A percentile compares a stretch with the other conserved stretches of the same genome.
Evolutionary conservation across 2,329 filamentous ascomycete genomes (phyloP).

Genomic region (Monosporascus sp.): DNA sequence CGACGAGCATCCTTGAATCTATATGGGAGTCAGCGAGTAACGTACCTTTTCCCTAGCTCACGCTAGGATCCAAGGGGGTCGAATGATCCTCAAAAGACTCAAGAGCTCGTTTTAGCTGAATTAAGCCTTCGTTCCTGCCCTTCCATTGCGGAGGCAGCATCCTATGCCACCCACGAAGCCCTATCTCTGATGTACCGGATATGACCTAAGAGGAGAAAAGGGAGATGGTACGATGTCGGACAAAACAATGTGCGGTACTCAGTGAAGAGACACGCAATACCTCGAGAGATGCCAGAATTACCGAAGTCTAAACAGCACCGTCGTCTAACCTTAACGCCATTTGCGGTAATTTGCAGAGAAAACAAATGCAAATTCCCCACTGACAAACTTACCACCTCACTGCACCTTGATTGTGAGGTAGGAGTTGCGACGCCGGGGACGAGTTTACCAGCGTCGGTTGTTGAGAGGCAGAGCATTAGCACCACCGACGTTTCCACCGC

Average conservation of each 20-base stretch:
- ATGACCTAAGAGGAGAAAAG: conserved; percentile 11
- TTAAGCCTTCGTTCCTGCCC: conserved; percentile 4
- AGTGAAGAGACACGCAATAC: conserved; percentile 16
- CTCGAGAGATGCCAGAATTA: conserved; percentile 16
- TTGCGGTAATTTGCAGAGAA: conserved; percentile 25
- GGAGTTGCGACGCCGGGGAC: conserved; percentile 1
- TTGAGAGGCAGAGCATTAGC: conserved; percentile 30
- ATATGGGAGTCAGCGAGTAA: conserved; percentile 21
- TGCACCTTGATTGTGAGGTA: conserved; percentile 2
- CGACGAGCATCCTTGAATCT: conserved; percentile 20
- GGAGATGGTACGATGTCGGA: background rate
- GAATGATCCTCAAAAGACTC: conserved; percentile 7
- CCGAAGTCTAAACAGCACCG: conserved; percentile 27
- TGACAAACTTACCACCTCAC: conserved; percentile 8
- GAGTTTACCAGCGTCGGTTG: conserved; percentile 28
- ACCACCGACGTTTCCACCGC: conserved; percentile 39
- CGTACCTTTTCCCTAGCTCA: conserved; percentile 12
- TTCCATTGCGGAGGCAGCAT: conserved; percentile 3
- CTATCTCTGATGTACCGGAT: conserved; percentile 6
- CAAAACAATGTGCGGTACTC: conserved; percentile 11
- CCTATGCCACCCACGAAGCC: conserved; percentile 5
- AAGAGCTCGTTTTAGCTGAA: conserved; percentile 6
- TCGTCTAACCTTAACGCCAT: conserved; percentile 29
- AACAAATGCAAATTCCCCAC: conserved; percentile 11
- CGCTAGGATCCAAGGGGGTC: conserved; percentile 6